phyloP scores from a whole-genome alignment of 805 yeast genomes.

The Wickerhamomyces kurtzmanii region DNA sequence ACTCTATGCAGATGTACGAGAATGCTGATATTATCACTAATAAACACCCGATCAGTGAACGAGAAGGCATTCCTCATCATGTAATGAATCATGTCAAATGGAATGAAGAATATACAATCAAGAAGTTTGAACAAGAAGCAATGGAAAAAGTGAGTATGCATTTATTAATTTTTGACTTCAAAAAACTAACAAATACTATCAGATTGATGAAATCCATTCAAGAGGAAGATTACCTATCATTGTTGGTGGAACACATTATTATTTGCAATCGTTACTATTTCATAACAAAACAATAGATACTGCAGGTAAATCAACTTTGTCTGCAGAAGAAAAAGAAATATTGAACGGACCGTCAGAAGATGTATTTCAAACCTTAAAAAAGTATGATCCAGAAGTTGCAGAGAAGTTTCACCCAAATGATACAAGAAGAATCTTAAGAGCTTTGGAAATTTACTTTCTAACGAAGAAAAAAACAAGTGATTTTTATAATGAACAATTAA shows the following conservation, averaged over 20 bases:
- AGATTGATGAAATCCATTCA: slow-evolving; percentile 54
- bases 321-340: slow-evolving; percentile 26
- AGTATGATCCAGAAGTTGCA: slow-evolving; percentile 63
- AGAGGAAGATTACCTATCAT: slow-evolving; percentile 74
- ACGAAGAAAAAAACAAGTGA: slow-evolving; percentile 66
- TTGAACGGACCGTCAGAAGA: slow-evolving; percentile 46
- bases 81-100: slow-evolving; percentile 78
- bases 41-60: slow-evolving; percentile 78
- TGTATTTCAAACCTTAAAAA: slow-evolving; percentile 36
- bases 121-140: slow-evolving; percentile 72
- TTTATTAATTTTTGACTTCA: too few relatives aligned
- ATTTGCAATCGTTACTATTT: slow-evolving; percentile 69
- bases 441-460: slow-evolving; percentile 65
- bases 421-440: slow-evolving; percentile 64
- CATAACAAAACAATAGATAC: slow-evolving; percentile 47
- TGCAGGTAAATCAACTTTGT: slow-evolving; percentile 7
- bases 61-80: slow-evolving; percentile 74
- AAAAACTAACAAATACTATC: slow-evolving; percentile 3
- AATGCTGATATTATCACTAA: slow-evolving; percentile 74
- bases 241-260: slow-evolving; percentile 96
- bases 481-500: slow-evolving; percentile 52
- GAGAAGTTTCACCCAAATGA: slow-evolving; percentile 90
- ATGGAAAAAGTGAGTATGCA: too few relatives aligned
- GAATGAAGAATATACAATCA: slow-evolving; percentile 75
- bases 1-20: slow-evolving; percentile 91